phyloP scores from a whole-genome alignment of 345 rosid genomes.

The Erysimum cheiranthoides region DNA sequence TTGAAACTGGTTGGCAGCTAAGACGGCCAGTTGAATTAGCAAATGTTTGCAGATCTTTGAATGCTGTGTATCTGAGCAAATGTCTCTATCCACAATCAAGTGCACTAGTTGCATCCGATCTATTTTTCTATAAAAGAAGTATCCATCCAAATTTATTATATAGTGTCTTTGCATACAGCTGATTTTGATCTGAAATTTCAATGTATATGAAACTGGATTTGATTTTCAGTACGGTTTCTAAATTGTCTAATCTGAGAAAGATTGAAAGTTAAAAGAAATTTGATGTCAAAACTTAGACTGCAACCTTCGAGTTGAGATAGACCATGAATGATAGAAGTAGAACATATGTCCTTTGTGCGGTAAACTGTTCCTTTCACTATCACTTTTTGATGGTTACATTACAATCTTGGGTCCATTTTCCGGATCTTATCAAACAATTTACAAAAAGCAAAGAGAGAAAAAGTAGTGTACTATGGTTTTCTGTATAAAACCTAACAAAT shows the following conservation, averaged over 20 bases:
- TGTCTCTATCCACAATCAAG: background rate
- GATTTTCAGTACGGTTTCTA: background rate
- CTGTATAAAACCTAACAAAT: slow-evolving; percentile 12
- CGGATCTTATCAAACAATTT: slow-evolving; percentile 27
- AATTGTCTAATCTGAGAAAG: background rate
- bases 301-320: slow-evolving; percentile 19
- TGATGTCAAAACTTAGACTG: slow-evolving; percentile 11
- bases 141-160: background rate
- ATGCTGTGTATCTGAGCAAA: background rate
- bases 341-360: slow-evolving; percentile 16
- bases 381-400: slow-evolving; percentile 30
- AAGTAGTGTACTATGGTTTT: slow-evolving; percentile 13
- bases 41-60: background rate
- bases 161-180: background rate
- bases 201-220: background rate
- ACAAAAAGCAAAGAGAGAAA: slow-evolving; percentile 29
- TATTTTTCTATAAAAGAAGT: background rate
- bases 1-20: background rate
- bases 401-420: slow-evolving; percentile 36
- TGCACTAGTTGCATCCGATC: background rate
- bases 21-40: background rate
- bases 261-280: background rate
- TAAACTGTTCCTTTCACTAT: slow-evolving; percentile 36
- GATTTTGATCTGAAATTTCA: background rate
- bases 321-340: slow-evolving; percentile 17